Percentiles rank a stretch among this genome's conserved stretches.
Conservation (phyloP, 2,329 filamentous ascomycete species). For the Monilinia fructigena region DNA sequence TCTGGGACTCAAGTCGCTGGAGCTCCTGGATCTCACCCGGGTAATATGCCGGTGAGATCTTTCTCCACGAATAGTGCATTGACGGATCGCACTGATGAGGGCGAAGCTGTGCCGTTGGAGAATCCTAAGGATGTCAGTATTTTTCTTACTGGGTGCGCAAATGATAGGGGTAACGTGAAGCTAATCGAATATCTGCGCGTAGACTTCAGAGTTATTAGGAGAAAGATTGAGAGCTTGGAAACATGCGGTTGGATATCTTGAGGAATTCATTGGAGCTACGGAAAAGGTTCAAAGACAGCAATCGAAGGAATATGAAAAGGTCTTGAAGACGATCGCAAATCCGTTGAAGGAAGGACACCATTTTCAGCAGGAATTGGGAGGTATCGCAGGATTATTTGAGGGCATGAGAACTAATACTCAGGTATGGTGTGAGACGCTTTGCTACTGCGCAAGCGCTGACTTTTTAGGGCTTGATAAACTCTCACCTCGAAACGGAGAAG, state of each 20-base stretch:
- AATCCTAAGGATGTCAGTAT: constrained; percentile 39
- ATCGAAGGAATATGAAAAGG: constrained; percentile 92
- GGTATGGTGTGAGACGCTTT: constrained; percentile 43
- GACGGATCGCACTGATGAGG: constrained; percentile 34
- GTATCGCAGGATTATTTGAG: constrained; percentile 87
- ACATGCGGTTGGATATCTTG: constrained; percentile 85
- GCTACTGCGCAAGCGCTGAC: constrained; percentile 14
- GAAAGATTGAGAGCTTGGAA: constrained; percentile 95
- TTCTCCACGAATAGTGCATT: constrained; percentile 31
- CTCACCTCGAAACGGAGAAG: constrained; percentile 88
- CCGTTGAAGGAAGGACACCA: constrained; percentile 88
- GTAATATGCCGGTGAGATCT: constrained; percentile 35
- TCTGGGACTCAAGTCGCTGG: constrained; percentile 30
- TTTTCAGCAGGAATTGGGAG: constrained; percentile 87
- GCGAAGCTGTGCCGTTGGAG: constrained; percentile 36
- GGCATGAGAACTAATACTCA: constrained; percentile 90
- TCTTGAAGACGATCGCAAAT: constrained; percentile 85
- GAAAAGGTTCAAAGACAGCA: constrained; percentile 84
- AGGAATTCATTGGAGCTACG: constrained; percentile 82
- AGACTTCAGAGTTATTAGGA: constrained; percentile 77
- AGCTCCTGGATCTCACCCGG: constrained; percentile 33
- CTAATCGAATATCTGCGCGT: not conserved
- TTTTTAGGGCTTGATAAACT: constrained; percentile 73
- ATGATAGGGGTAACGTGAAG: not conserved
- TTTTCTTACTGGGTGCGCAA: not conserved